A percentile compares a stretch with the other conserved stretches of the same genome.
Conservation (phyloP, 169 alveolate genomes). For the Babesia microti region DNA sequence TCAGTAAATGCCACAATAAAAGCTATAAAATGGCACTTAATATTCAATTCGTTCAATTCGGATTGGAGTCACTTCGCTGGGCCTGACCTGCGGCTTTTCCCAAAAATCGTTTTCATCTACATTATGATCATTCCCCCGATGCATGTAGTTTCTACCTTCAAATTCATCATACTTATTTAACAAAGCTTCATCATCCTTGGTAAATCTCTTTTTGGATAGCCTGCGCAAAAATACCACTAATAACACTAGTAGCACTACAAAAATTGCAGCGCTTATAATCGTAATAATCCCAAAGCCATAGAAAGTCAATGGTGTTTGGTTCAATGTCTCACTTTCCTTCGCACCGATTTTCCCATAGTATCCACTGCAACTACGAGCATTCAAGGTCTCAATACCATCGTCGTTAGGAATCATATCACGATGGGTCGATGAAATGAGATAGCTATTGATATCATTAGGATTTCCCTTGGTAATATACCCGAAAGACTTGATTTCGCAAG, state of each 20-base stretch:
- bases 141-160: not conserved
- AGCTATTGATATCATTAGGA: not conserved
- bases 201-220: not conserved
- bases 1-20: too few species aligned
- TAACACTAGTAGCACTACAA: not conserved
- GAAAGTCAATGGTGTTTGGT: not conserved
- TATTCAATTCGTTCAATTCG: slow-evolving; percentile 12
- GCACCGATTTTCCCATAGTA: too few species aligned
- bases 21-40: not conserved
- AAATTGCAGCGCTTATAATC: not conserved
- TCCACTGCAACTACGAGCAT: not conserved
- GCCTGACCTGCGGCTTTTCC: slow-evolving; percentile 30
- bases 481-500: slow-evolving; percentile 42
- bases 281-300: not conserved
- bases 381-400: not conserved
- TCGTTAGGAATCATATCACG: not conserved
- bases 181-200: not conserved
- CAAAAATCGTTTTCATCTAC: slow-evolving; percentile 19
- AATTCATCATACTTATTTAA: not conserved
- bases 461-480: slow-evolving; percentile 10
- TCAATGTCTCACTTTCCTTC: slow-evolving; percentile 1
- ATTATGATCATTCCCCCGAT: slow-evolving; percentile 12
- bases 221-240: not conserved
- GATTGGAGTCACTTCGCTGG: slow-evolving; percentile 46
- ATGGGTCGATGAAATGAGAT: not conserved